Evolutionary conservation across 169 alveolate species (phyloP).

Genomic region (Cryptosporidium felis): DNA sequence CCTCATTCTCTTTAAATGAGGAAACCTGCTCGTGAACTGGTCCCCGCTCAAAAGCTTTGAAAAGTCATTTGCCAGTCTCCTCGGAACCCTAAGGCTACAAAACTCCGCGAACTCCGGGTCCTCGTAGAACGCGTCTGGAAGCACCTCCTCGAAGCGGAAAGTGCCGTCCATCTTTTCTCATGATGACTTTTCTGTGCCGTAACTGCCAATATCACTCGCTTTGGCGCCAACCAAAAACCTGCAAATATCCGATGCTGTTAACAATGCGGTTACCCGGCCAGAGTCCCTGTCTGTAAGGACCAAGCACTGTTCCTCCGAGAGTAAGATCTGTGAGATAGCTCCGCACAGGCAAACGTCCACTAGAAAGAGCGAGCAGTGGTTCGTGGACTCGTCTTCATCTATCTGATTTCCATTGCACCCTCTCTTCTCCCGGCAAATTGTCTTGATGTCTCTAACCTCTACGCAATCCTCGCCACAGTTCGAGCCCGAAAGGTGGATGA

Average conservation of each 20-base stretch:
- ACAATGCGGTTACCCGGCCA: conserved; percentile 35
- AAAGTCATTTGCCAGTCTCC: conserved; percentile 15
- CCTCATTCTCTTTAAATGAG: conserved; percentile 49
- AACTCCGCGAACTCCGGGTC: conserved; percentile 14
- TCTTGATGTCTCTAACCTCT: background rate
- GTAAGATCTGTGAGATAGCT: conserved; percentile 41
- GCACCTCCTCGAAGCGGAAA: conserved; percentile 28
- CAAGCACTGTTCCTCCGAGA: conserved; percentile 62
- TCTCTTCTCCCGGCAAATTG: background rate
- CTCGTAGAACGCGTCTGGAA: conserved; percentile 24
- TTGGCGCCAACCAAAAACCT: conserved; percentile 12
- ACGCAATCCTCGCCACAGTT: conserved; percentile 9
- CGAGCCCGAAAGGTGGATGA: background rate
- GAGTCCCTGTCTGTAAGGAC: conserved; percentile 11
- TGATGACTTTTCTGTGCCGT: no score
- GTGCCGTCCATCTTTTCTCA: no score
- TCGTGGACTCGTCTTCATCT: background rate
- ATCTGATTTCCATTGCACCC: background rate
- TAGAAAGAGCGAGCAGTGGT: background rate
- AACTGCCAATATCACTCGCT: no score
- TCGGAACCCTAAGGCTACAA: conserved; percentile 11
- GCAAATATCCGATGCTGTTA: conserved; percentile 60
- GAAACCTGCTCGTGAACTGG: conserved; percentile 13
- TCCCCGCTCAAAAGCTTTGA: background rate
- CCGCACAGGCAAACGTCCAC: conserved; percentile 61